phyloP scores from a whole-genome alignment of 2,329 filamentous ascomycete genomes.

The Hypoxylon sp. region DNA sequence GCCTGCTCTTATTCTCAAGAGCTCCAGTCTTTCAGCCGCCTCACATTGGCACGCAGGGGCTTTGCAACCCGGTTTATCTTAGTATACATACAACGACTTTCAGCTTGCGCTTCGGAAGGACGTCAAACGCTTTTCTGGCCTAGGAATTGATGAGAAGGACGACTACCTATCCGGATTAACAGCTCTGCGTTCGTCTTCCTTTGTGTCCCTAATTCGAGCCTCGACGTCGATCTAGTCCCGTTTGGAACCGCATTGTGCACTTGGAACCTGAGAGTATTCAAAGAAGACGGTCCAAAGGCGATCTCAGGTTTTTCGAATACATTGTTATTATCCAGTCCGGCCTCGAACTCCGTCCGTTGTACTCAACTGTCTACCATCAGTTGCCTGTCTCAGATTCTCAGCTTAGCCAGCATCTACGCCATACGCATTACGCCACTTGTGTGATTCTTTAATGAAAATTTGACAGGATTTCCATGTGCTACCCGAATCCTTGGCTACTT shows the following conservation, averaged over 20 bases:
- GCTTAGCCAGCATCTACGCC: constrained; percentile 15
- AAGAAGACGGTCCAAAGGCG: constrained; percentile 10
- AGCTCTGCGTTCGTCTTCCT: constrained; percentile 6
- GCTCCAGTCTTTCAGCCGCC: constrained; percentile 28
- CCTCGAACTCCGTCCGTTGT: constrained; percentile 11
- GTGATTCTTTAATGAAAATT: constrained; percentile 21
- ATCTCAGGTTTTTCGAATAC: constrained; percentile 10
- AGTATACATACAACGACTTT: constrained; percentile 14
- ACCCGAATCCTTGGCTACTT: constrained; percentile 26
- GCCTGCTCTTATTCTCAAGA: constrained; percentile 19
- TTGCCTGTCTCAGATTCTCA: constrained; percentile 11
- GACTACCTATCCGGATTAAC: constrained; percentile 6
- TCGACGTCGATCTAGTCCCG: constrained; percentile 11
- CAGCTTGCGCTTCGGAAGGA: constrained; percentile 1
- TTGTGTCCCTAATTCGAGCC: constrained; percentile 13
- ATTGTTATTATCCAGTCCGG: constrained; percentile 17
- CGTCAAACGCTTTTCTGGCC: background rate
- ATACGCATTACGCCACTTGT: constrained; percentile 27
- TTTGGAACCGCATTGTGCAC: constrained; percentile 10
- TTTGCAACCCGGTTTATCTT: constrained; percentile 2
- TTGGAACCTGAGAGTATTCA: constrained; percentile 9
- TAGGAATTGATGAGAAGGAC: constrained; percentile 6
- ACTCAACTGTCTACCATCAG: constrained; percentile 21
- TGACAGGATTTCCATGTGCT: constrained; percentile 20
- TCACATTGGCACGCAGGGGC: constrained; percentile 19